Base-by-base conservation (phyloP, 768 basidiomycete species). In the Pisolithus tinctorius region DNA sequence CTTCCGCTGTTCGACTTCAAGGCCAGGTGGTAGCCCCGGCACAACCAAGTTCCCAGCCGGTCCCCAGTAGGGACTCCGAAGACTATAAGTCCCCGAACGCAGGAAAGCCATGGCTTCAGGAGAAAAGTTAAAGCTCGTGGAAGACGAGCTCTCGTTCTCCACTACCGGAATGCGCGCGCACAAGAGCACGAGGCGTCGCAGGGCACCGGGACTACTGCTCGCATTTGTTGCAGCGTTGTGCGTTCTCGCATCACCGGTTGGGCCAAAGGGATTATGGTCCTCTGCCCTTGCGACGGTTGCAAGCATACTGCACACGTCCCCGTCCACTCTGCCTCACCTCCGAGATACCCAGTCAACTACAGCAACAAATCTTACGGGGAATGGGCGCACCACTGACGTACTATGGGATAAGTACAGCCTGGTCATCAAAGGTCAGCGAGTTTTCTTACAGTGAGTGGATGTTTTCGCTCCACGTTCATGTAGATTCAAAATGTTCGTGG, bases 321-420 rank as follows among this genome's bases (percentile, higher is more conserved):
- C 13, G 20, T 9, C 39, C 9, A 38, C 26, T 53, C 52, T 29
- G 27, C 43, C 25, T 34, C 36, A 42, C 46, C 36, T 30, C 16
- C 49, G 29, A 50, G 20, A 14, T 4, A 3, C 38, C 42, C 55
- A 51, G 38, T 44, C 50, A 30, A 34, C 43, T 3, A 29, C 25
- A 26, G 31, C 55, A 10, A 37, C 51, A 5, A 46, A 43, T 17
- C 44, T 68, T 23, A 55, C 46, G 7, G 63, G 68, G 6, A 68
- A 69, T 42, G 66, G 66, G 46, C 66, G 62, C 39, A 74, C 72
- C 13, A 61, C 66, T 10, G 67, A 70, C 26, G 71, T 77, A 25
- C 58, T 71, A 51, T 80, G 78, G 79, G 88, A 90, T 63, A 83
- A 81, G 56, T 86, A 85, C 63, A 87, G 83, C 61, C 69, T 91